Evolutionary conservation across 164 flowering plant genomes (phyloP), one percentile per base, ranked within the genome.

Genomic region (Cinnamomum chago): DNA sequence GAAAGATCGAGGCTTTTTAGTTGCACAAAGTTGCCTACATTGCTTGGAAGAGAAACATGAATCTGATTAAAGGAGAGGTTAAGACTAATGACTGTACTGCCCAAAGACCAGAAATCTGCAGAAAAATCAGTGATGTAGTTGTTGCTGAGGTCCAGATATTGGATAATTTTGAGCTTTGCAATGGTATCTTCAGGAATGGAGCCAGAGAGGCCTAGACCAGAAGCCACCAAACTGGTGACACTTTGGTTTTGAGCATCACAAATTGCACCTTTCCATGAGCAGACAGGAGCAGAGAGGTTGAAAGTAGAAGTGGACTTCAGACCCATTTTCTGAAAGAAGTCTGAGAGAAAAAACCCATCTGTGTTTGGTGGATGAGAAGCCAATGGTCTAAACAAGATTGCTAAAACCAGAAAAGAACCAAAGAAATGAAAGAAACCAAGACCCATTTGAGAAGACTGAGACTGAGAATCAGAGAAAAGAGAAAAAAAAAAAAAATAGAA

Each of bases 31-130:
- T 93, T 91, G 72, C 90, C 98, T 14, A 93, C 84, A 81, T 90
- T 86, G 80, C 78, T 90, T 5, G 95, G 76, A 24, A 93, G 82
- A 12, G 76, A 24, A 68, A 89, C 92, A 72, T 85, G 83, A 76
- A 93, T 84, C 75, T 72, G 83, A 73, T 93, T 93, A 17, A 1
- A 62, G 51, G 98, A 93, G 58, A 93, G 88, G 76, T 93, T 88
- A 3, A 93, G 90, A 40, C 33, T 64, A 55, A 79, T 85, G 74
- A 93, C 87, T 51, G 66, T 65, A 15, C 82, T 82, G 11, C 90
- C 88, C 72, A 88, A 84, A 73, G 90, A 86, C 95, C 94, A 91
- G 13, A 93, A 85, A 87, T 93, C 98, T 62, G 92, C 85, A 66
- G 97, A 85, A 75, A 91, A 84, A 73, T 83, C 85, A 55, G 90